Evolutionary conservation across 208 protist species (phyloP), one percentile per base, ranked within the genome.

Genomic region (Entamoeba histolytica): DNA sequence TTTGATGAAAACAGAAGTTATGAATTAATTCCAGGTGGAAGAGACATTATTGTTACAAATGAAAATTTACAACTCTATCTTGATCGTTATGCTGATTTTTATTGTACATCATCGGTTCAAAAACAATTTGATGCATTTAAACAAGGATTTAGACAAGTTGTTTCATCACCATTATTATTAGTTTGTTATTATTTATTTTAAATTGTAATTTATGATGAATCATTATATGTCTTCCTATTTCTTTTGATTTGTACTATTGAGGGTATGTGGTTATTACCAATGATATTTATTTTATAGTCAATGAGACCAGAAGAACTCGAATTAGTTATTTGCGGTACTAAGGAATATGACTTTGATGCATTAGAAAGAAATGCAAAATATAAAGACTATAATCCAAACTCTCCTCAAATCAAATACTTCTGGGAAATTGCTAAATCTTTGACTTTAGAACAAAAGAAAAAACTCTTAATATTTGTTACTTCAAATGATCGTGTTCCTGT

Each of bases 11-110:
- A 17, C 14, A 92, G 5, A 35, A 39, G 28, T 55, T 8, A 52
- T 44, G 39, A 47, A 15, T 92, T 92, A 55, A 95, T 95, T 44
- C 93, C 93, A 3, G 92, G 92, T 91, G 97, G 97, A 19, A 91
- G 49, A 10, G 73, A 97, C 31, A 95, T 97, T 5, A 50, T 92
- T 8, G 93, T 98, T 4, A 96, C 94, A 19, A 96, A 96, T 55
- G 87, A 96, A 39, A 97, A 97, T 93, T 35, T 93, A 39, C 39
- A 61, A 52, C 96, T 97, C 50, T 97, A 97, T 92, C 94, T 97
- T 4, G 49, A 96, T 57, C 39, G 94, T 5, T 96, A 96, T 61
- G 92, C 96, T 19, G 91, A 97, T 35, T 97, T 95, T 57, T 47
- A 96, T n/a, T 91, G 97, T 4, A 93, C 96, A 12, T 93, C 94